These are phyloP conservation scores for Luzula sylvatica DNA, from an alignment of 176 grass and related monocot genomes.

Conservation along the genomic window DNA sequence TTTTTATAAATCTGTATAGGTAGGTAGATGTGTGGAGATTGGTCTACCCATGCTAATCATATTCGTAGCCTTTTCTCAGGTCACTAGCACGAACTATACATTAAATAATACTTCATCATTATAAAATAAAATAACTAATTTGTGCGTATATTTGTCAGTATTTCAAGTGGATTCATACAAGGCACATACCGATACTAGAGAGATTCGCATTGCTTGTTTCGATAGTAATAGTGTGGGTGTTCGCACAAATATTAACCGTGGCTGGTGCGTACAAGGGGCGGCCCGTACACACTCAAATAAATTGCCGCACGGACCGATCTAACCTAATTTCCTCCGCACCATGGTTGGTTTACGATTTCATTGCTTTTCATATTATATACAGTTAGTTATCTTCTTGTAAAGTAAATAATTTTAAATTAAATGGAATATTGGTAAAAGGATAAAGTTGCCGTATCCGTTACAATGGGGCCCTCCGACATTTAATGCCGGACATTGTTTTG, in stretches of 20 bases:
- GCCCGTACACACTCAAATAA: conserved; percentile 54
- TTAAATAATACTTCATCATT: too few relatives aligned
- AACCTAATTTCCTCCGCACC: conserved; percentile 83
- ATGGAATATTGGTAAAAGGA: conserved; percentile 32
- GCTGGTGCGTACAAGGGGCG: conserved; percentile 73
- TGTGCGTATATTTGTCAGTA: conserved; percentile 30
- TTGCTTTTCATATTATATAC: conserved; percentile 19
- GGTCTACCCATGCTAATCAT: conserved; percentile 82
- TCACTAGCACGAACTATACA: not conserved
- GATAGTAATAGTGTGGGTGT: conserved; percentile 68
- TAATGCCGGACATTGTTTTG: conserved; percentile 81
- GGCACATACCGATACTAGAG: conserved; percentile 57
- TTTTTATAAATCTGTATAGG: conserved; percentile 24
- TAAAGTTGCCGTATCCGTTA: conserved; percentile 88
- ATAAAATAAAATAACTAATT: not conserved
- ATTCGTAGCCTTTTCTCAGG: conserved; percentile 60
- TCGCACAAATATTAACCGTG: conserved; percentile 79
- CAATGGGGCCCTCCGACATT: conserved; percentile 95
- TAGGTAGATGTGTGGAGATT: conserved; percentile 88
- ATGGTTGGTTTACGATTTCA: conserved; percentile 30
- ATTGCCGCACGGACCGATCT: conserved; percentile 62
- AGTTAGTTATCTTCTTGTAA: not conserved
- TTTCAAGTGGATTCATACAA: conserved; percentile 59
- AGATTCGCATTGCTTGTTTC: conserved; percentile 76
- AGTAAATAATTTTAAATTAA: conserved; percentile 3